Conservation (phyloP, 2,329 filamentous ascomycete species). For the Keithomyces neogunnii region DNA sequence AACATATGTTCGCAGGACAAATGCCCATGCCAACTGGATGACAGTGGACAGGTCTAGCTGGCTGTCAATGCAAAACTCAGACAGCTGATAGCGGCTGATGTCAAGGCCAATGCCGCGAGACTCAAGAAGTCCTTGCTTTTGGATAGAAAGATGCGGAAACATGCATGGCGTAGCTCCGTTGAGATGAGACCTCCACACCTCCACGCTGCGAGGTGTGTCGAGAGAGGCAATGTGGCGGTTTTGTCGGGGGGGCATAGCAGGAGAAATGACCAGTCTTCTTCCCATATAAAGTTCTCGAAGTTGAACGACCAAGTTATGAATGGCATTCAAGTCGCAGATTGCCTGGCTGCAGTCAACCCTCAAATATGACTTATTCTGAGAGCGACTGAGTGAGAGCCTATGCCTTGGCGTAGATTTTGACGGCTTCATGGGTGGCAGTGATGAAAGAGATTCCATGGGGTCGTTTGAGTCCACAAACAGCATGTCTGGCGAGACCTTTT, state of each 20-base stretch:
- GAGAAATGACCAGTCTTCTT: slow-evolving; percentile 18
- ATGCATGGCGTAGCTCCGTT: slow-evolving; percentile 30
- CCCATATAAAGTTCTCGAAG: slow-evolving; percentile 36
- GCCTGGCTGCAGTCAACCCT: slow-evolving; percentile 44
- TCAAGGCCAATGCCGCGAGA: slow-evolving; percentile 31
- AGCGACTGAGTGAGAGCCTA: slow-evolving; percentile 40
- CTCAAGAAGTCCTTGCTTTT: slow-evolving; percentile 19
- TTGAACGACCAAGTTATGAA: slow-evolving; percentile 38
- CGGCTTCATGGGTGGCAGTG: slow-evolving; percentile 31
- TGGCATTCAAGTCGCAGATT: slow-evolving; percentile 37
- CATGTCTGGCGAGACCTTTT: slow-evolving; percentile 39
- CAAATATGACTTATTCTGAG: slow-evolving; percentile 32
- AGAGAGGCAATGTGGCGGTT: slow-evolving; percentile 17
- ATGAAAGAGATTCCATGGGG: slow-evolving; percentile 28
- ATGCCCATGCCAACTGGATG: slow-evolving; percentile 50
- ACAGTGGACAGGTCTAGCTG: slow-evolving; percentile 38
- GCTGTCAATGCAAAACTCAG: slow-evolving; percentile 32
- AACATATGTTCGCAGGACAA: slow-evolving; percentile 47
- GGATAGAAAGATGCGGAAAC: slow-evolving; percentile 32
- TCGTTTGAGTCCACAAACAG: slow-evolving; percentile 40
- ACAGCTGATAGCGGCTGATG: slow-evolving; percentile 29
- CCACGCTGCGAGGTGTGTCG: slow-evolving; percentile 25
- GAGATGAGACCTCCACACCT: slow-evolving; percentile 38
- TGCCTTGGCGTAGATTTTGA: slow-evolving; percentile 35
- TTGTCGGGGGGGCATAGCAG: slow-evolving; percentile 15